These are phyloP conservation scores for Biancaea sappan DNA, from an alignment of 306 rosid genomes.

Conservation along the genomic window DNA sequence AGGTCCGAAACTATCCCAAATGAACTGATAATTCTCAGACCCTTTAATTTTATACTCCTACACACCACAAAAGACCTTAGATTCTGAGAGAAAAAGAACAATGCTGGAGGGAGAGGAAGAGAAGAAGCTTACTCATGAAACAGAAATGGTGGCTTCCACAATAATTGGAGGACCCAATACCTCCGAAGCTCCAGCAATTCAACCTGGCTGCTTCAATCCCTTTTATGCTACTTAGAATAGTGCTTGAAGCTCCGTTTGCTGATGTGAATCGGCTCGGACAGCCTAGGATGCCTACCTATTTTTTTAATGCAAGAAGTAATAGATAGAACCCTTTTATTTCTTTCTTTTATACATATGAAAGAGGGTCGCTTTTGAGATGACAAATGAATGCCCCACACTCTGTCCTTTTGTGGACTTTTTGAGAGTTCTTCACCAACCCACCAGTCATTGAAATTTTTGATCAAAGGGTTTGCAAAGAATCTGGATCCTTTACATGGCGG, in stretches of 20 bases:
- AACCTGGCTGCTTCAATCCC: constrained; percentile 34
- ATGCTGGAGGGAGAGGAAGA: not conserved
- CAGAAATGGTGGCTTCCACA: constrained; percentile 21
- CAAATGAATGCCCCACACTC: constrained; percentile 32
- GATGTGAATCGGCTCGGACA: constrained; percentile 44
- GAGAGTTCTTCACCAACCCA: constrained; percentile 64
- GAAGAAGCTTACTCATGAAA: constrained; percentile 43
- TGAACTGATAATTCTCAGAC: not conserved
- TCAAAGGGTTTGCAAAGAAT: constrained; percentile 15
- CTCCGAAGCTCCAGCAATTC: constrained; percentile 27
- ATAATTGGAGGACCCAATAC: constrained; percentile 19
- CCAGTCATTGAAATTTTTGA: constrained; percentile 51
- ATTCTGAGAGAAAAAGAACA: not conserved
- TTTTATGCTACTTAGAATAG: constrained; percentile 34
- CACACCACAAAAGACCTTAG: not conserved
- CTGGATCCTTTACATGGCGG: too few relatives aligned
- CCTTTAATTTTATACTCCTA: too few relatives aligned
- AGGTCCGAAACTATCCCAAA: not conserved
- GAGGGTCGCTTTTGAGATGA: constrained; percentile 45
- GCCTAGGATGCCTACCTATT: not conserved
- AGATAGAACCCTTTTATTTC: constrained; percentile 19
- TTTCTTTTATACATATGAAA: too few relatives aligned
- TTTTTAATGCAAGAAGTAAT: constrained; percentile 9
- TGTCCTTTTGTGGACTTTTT: constrained; percentile 81
- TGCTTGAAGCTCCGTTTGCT: constrained; percentile 36